Evolutionary conservation across 306 rosid species (phyloP).

Genomic region (Styphnolobium japonicum): DNA sequence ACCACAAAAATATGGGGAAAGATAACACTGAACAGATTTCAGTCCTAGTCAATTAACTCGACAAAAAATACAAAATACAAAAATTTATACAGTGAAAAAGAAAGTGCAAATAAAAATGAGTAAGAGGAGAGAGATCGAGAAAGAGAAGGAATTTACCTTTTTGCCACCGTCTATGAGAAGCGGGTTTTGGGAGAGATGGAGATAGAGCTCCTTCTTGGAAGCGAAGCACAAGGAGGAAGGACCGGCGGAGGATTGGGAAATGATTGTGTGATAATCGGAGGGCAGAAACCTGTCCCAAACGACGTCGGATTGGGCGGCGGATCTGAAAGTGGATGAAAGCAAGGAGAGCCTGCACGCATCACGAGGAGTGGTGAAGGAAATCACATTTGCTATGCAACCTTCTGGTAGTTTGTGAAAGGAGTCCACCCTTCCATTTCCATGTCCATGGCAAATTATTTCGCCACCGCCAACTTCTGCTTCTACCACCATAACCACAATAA

Average conservation of each 20-base stretch:
- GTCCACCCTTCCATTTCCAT: too few species aligned
- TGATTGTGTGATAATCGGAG: conserved; percentile 24
- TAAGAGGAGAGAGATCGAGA: neutral
- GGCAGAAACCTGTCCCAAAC: conserved; percentile 80
- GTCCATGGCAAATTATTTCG: neutral
- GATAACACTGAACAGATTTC: too few species aligned
- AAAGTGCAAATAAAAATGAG: too few species aligned
- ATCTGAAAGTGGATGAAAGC: conserved; percentile 57
- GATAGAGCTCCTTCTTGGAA: conserved; percentile 60
- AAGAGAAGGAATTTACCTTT: conserved; percentile 37
- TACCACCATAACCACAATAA: neutral
- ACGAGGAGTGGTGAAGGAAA: conserved; percentile 63
- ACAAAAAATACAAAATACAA: too few species aligned
- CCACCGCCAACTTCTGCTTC: neutral
- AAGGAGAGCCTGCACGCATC: conserved; percentile 55
- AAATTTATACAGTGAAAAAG: too few species aligned
- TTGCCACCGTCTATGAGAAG: conserved; percentile 57
- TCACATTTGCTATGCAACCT: conserved; percentile 61
- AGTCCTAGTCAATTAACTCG: too few species aligned
- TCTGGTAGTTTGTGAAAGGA: conserved; percentile 57
- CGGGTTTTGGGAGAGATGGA: conserved; percentile 48
- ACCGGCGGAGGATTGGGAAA: conserved; percentile 35
- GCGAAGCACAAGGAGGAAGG: neutral
- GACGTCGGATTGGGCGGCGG: conserved; percentile 75
- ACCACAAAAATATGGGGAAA: too few species aligned